phyloP scores from a whole-genome alignment of 2,329 filamentous ascomycete species.

The Neonectria ditissima region DNA sequence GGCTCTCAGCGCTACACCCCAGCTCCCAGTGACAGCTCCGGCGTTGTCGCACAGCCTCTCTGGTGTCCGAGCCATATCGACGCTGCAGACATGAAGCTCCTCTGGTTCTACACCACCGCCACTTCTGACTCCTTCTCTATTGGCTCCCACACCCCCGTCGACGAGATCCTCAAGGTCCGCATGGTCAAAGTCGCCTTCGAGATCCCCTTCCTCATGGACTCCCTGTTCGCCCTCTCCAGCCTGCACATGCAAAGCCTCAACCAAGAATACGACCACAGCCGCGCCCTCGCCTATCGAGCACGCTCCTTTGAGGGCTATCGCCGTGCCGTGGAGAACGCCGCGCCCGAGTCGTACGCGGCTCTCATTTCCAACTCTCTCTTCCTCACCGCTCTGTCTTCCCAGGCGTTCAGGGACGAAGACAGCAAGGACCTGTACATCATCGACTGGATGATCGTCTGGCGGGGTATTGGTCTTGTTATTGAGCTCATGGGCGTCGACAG shows the following conservation, averaged over 20 bases:
- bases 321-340: slow-evolving; percentile 60
- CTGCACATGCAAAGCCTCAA: slow-evolving; percentile 60
- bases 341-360: slow-evolving; percentile 61
- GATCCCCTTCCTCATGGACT: slow-evolving; percentile 67
- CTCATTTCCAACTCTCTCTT: slow-evolving; percentile 64
- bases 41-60: slow-evolving; percentile 43
- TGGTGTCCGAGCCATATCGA: slow-evolving; percentile 50
- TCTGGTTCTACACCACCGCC: slow-evolving; percentile 66
- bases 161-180: slow-evolving; percentile 58
- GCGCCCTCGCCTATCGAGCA: slow-evolving; percentile 59
- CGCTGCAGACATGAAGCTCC: slow-evolving; percentile 62
- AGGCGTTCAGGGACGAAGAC: slow-evolving; percentile 62
- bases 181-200: slow-evolving; percentile 64
- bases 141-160: slow-evolving; percentile 48
- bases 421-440: slow-evolving; percentile 61
- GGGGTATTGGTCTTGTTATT: slow-evolving; percentile 63
- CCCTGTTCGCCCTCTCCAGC: slow-evolving; percentile 63
- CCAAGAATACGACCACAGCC: slow-evolving; percentile 53
- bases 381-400: slow-evolving; percentile 62
- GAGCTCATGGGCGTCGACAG: slow-evolving; percentile 46
- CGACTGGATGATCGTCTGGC: slow-evolving; percentile 69
- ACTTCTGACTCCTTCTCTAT: slow-evolving; percentile 61
- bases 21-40: slow-evolving; percentile 17
- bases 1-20: slow-evolving; percentile 1
- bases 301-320: slow-evolving; percentile 64